Evolutionary conservation across 768 basidiomycete genomes (phyloP), one percentile per base, ranked within the genome.

Genomic region (Pulveroboletus sp.): DNA sequence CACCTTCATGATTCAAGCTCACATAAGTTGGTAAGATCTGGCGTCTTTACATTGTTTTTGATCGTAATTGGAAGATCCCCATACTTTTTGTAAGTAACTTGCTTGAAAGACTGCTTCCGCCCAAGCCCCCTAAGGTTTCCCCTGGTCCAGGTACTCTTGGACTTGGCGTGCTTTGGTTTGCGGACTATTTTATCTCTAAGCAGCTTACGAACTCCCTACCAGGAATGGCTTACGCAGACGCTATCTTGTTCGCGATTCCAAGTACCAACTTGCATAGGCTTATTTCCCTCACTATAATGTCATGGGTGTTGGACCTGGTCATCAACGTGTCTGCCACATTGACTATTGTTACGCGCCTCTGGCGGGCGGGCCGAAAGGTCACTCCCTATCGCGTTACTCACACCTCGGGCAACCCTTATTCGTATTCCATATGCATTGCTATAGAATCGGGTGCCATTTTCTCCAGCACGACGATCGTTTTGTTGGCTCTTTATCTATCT

Each of bases 21-120:
- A 49, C 27, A 2, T 21, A 18, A 14, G 8, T 8, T 10, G 27
- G 15, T 50, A 8, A 63, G 54, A 44, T 62, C 18, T 63, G 62
- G 62, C 50, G 62, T 5, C 51, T 63, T 21, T 60, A 63, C 37
- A 18, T 61, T 28, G 62, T 63, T 31, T 63, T 52, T 21, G 44
- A 46, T 32, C 52, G 48, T 21, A 52, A 57, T 42, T 63, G 62
- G 62, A 61, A 44, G 24, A 31, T 63, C 3, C 33, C 50, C 11
- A 10, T 61, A 17, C 10, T 55, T 31, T 57, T 61, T 14, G 62
- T 63, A 47, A 41, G 61, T 13, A 49, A 37, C 5, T 5, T 21
- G 2, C 21, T 5, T 5, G 14, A 6, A 9, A 37, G 14, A 6
- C 8, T 37, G 3, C 11, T 39, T 28, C 46, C 6, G 38, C 8